Evolutionary conservation across 2,329 filamentous ascomycete species (phyloP), one percentile per base, ranked within the genome.

Genomic region (Ophiosphaerella herpotricha): DNA sequence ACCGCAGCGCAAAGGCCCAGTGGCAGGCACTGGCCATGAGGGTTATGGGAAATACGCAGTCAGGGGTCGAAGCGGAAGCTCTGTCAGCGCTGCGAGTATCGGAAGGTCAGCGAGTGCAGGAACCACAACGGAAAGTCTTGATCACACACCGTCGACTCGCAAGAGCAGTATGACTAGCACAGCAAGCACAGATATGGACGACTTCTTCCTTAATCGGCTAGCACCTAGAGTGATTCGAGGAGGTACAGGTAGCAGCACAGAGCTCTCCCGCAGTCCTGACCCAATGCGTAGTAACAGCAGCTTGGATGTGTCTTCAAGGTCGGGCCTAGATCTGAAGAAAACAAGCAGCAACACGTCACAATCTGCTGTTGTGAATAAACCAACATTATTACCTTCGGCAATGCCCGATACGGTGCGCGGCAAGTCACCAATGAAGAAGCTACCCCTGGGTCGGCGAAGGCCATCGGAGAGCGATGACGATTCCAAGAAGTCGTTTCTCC

Each of bases 21-120:
- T 83, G 13, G 93, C 93, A 35, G 93, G 93, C n/a, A 97, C 93
- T 33, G 93, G 93, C 0, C 91, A 97, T 64, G 93, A 97, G 75
- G 88, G 88, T 1, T 92, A 93, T 63, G 88, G 88, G 0, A 82
- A 82, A 48, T 78, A 90, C 48, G 85, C 85, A 2, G 76, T 80
- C 5, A 82, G 85, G 50, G 82, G 87, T 26, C 82, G 87, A 46
- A 90, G 85, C 63, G 83, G 81, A 51, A 86, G 83, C 62, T 75
- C 78, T 16, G 75, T 79, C 7, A 82, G 78, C 52, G 60, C 76
- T 21, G 77, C 77, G n/a, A 79, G 75, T 23, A 76, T 77, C 38
- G 71, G 74, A 39, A 74, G 77, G 31, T 79, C 78, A 21, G 70
- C 75, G 7, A 80, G 78, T 58, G 72, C 75, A 23, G 77, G 75